phyloP scores from a whole-genome alignment of 331 rosid genomes.

The Spiraea crenata region DNA sequence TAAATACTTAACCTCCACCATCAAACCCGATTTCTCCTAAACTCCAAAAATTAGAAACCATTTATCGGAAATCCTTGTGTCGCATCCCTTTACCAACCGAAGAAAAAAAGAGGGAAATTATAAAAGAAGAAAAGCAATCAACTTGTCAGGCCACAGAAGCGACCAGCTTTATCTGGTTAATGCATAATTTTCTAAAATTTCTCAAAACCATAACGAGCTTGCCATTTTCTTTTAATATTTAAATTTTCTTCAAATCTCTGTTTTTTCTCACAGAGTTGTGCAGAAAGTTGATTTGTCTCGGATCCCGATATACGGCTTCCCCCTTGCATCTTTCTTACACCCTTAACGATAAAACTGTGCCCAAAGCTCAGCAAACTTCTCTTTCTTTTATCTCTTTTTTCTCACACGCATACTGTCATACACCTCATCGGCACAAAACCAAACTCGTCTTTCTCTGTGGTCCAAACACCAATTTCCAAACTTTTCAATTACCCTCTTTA shows the following conservation, averaged over 20 bases:
- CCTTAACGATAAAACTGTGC: conserved; percentile 30
- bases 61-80: too few species aligned
- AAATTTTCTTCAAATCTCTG: conserved; percentile 65
- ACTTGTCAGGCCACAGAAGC: conserved; percentile 43
- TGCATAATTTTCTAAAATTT: conserved; percentile 44
- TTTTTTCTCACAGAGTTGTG: conserved; percentile 47
- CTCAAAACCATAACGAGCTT: neutral
- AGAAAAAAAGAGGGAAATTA: neutral
- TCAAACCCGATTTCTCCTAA: conserved; percentile 1
- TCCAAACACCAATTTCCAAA: neutral
- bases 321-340: conserved; percentile 22
- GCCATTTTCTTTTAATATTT: conserved; percentile 26
- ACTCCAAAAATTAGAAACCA: conserved; percentile 11
- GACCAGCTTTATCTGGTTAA: conserved; percentile 51
- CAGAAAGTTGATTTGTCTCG: conserved; percentile 75
- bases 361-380: neutral
- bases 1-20: conserved; percentile 7
- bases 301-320: conserved; percentile 70
- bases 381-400: neutral
- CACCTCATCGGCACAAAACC: neutral
- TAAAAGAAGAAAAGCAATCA: conserved; percentile 16
- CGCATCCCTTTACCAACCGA: neutral
- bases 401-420: conserved; percentile 5
- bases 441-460: conserved; percentile 7
- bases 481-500: neutral